Percentiles rank a stretch among this genome's conserved stretches.
These are phyloP conservation scores for Yamadazyma triangularis DNA, from an alignment of 1,139 yeast genomes.

Conservation along the genomic window DNA sequence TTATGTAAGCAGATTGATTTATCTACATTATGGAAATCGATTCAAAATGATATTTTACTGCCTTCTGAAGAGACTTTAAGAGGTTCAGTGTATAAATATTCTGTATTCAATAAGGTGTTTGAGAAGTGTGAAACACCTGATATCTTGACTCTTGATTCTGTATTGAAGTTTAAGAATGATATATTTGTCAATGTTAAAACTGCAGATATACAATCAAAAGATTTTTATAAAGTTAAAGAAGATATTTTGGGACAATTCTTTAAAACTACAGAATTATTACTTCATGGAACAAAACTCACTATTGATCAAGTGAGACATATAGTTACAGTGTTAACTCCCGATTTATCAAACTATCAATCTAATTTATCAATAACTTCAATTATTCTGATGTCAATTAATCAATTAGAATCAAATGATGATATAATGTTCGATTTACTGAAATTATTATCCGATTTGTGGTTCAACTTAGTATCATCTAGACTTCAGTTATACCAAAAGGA, in stretches of 20 bases:
- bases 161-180: slow-evolving; percentile 14
- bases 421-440: slow-evolving; percentile 17
- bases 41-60: slow-evolving; percentile 22
- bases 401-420: slow-evolving; percentile 1
- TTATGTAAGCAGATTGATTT: slow-evolving; percentile 4
- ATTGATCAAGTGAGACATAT: background rate
- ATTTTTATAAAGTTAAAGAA: slow-evolving; percentile 44
- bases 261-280: slow-evolving; percentile 12
- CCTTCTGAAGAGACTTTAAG: slow-evolving; percentile 23
- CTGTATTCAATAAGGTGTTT: slow-evolving; percentile 26
- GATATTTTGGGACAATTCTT: slow-evolving; percentile 32
- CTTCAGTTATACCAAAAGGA: slow-evolving; percentile 62
- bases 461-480: slow-evolving; percentile 52
- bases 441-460: slow-evolving; percentile 50
- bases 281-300: background rate
- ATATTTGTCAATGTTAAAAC: slow-evolving; percentile 21
- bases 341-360: slow-evolving; percentile 21
- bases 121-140: background rate
- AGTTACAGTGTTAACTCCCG: slow-evolving; percentile 14
- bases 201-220: slow-evolving; percentile 13
- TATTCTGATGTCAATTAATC: slow-evolving; percentile 8
- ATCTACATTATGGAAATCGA: slow-evolving; percentile 14
- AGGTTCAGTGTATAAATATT: slow-evolving; percentile 25
- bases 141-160: slow-evolving; percentile 2
- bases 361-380: slow-evolving; percentile 21